Evolutionary conservation across 768 basidiomycete genomes (phyloP).

Genomic region (Podaxis sp.): DNA sequence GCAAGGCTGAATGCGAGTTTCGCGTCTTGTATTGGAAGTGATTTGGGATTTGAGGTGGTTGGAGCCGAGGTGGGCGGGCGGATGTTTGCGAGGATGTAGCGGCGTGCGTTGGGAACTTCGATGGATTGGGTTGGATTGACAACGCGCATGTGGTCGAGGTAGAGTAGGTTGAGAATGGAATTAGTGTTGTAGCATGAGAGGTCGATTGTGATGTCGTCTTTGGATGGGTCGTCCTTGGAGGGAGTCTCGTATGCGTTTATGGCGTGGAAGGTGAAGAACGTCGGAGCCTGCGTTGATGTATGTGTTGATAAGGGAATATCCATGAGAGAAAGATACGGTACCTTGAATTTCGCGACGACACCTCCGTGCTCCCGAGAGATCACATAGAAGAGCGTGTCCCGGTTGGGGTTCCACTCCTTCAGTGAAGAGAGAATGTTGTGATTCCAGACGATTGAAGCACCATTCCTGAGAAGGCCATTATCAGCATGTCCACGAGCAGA

Average conservation of each 20-base stretch:
- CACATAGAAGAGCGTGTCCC: conserved; percentile 1
- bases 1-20: background rate
- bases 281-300: background rate
- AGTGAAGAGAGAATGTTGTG: background rate
- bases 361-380: conserved; percentile 2
- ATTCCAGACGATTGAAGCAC: background rate
- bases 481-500: background rate
- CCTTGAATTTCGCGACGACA: conserved; percentile 6
- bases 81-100: background rate
- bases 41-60: background rate
- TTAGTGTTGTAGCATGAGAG: conserved; percentile 2
- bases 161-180: conserved; percentile 4
- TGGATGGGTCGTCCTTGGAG: background rate
- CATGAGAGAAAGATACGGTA: background rate
- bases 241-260: conserved; percentile 6
- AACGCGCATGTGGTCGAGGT: conserved; percentile 6
- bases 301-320: background rate
- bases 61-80: background rate
- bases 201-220: conserved; percentile 4
- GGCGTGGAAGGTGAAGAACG: conserved; percentile 7
- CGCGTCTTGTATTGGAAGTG: background rate
- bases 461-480: background rate
- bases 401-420: conserved; percentile 2
- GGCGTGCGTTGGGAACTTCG: background rate
- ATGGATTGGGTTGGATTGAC: background rate